Base-by-base conservation (phyloP, 148 eudicot species). In the Euryodendron excelsum region DNA sequence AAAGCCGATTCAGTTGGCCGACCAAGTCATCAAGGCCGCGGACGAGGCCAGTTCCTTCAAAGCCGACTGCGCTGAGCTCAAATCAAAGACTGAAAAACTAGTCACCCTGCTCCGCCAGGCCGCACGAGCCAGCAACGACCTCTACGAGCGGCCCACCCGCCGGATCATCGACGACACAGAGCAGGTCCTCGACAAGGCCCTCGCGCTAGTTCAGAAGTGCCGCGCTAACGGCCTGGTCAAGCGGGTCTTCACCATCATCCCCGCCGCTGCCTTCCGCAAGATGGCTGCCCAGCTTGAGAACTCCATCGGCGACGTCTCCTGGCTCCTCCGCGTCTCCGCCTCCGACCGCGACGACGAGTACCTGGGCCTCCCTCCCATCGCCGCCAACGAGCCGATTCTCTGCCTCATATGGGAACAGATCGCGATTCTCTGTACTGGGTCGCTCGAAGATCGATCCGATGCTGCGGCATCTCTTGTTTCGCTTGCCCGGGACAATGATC, bases 351-450 rank as follows among this genome's bases (percentile, higher is more conserved):
- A 66, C 28, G 86, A 83, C 13, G 96, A 85, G 72, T 88, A 88
- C 69, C 67, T 91, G 0, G 99, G 99, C 0, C 83, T 93, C 0
- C 99, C 99, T 1, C 99, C 99, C 1, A 96, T 96, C 59, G 99
- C 99, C 6, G 92, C 98, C 3, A 96, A 96, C 31, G 99, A 96
- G 86, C 99, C 98, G 0, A 93, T 95, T 28, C 72, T 95, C 27
- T 89, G 96, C 39, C 79, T 95, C 0, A 95, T 95, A 1, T 95
- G 99, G 99, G 99, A 90, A 65, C 97, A 95, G 79, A 90, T 95
- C 63, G 96, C 99, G 3, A 87, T 82, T 74, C 78, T 95, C 62
- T 88, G 81, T 8, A 86, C 86, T 7, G 98, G 98, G 33, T 84
- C 89, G 5, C 21, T 85, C 0, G 97, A 90, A 4, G 97, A 91